Base-by-base conservation (phyloP, 305 asterid genomes). In the Ilex paraguariensis region DNA sequence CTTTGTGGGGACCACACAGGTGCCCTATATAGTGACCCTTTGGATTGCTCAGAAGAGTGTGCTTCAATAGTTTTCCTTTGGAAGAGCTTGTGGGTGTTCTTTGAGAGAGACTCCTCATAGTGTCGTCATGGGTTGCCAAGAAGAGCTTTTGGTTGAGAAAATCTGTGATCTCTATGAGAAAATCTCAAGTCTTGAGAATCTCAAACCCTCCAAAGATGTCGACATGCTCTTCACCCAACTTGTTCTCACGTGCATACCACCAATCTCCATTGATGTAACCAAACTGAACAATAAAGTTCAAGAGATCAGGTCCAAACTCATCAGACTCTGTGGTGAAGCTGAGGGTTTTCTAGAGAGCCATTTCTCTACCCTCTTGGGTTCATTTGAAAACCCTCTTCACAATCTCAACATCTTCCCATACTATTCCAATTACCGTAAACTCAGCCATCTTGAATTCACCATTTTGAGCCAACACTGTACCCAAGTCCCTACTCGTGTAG, bases 191-290 rank as follows among this genome's bases (percentile, higher is more conserved):
- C 84, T 91, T 4, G 87, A 88, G 3, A 73, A 59, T 68, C 95
- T 91, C 14, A 67, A 65, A n/a, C 98, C 98, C 21, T 88, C 88
- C 36, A 51, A 75, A 28, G 84, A 70, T 59, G 96, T 86, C 66
- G 81, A 91, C 88, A 58, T 59, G 14, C 70, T 91, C 77, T 86
- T 91, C 73, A 79, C 95, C 0, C 66, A 72, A 10, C 91, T 91
- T 13, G 98, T 91, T 48, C 65, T n/a, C 75, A 70, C 85, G 36
- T 91, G 98, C 82, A 76, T 81, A 59, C 95, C 98, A 1, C 95
- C 90, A 0, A 78, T 77, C 62, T 86, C 94, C 13, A 75, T 91
- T 62, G 96, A 91, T 73, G 86, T 88, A 51, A 46, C 95, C 5
- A 86, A 82, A 6, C 81, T 86, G 2, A 82, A 91, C 75, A 12